Conservation (phyloP, 805 yeast genomes). For the Candida germanica region DNA sequence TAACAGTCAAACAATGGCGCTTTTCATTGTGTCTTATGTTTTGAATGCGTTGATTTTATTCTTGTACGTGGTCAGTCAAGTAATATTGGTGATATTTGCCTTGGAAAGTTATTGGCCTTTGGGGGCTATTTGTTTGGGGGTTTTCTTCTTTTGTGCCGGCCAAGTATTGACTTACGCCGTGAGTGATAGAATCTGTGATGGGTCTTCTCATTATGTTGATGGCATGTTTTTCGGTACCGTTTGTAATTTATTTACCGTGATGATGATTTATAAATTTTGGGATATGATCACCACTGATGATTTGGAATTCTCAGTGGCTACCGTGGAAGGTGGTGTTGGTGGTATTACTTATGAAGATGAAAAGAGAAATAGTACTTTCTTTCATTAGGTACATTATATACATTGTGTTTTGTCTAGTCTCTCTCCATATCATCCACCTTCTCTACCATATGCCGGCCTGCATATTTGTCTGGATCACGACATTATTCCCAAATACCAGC, state of each 20-base stretch:
- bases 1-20: constrained; percentile 54
- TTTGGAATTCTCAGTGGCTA: constrained; percentile 79
- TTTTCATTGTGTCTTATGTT: constrained; percentile 69
- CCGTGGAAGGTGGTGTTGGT: constrained; percentile 36
- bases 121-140: constrained; percentile 74
- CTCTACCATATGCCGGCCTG: too few relatives aligned
- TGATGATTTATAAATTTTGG: constrained; percentile 98
- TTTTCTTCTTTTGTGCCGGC: constrained; percentile 75
- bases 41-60: constrained; percentile 66
- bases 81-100: constrained; percentile 62
- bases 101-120: constrained; percentile 83
- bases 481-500: too few relatives aligned
- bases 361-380: constrained; percentile 24
- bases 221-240: constrained; percentile 83
- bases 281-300: constrained; percentile 94
- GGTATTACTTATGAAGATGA: constrained; percentile 30
- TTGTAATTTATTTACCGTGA: constrained; percentile 74
- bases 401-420: too few relatives aligned
- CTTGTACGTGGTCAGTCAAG: constrained; percentile 63
- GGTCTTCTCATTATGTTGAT: constrained; percentile 82
- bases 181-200: constrained; percentile 61
- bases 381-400: too few relatives aligned
- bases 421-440: too few relatives aligned
- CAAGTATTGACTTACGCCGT: constrained; percentile 73
- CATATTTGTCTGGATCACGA: too few relatives aligned